phyloP scores from a whole-genome alignment of 306 rosid genomes.

The Cucurbita maxima region DNA sequence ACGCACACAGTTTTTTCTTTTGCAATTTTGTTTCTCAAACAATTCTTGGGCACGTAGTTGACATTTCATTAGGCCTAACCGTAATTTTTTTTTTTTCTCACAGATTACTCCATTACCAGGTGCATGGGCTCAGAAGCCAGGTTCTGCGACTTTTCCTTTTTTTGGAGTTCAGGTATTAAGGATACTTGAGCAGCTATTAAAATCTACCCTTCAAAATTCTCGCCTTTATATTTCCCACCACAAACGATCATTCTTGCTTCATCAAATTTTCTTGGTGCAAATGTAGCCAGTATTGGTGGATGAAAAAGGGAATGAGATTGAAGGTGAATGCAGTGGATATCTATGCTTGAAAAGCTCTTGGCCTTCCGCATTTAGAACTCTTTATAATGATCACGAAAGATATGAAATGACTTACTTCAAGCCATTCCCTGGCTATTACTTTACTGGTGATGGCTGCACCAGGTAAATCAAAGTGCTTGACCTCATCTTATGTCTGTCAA shows the following conservation, averaged over 20 bases:
- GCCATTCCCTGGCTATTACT: constrained; percentile 91
- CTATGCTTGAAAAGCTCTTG: constrained; percentile 76
- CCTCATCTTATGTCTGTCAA: neutral
- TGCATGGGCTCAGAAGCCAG: constrained; percentile 98
- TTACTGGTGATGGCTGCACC: constrained; percentile 95
- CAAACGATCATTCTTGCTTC: constrained; percentile 4
- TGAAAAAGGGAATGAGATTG: constrained; percentile 82
- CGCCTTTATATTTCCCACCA: neutral
- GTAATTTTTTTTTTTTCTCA: constrained; percentile 3
- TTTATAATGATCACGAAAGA: constrained; percentile 92
- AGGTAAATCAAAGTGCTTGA: constrained; percentile 28
- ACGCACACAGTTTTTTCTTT: neutral
- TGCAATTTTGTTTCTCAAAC: neutral
- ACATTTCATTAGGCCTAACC: neutral
- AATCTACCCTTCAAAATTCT: neutral
- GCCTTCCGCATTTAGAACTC: constrained; percentile 99
- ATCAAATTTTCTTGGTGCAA: constrained; percentile 9
- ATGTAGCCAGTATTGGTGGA: constrained; percentile 78
- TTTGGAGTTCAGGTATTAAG: constrained; percentile 82
- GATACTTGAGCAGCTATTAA: neutral
- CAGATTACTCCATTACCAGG: constrained; percentile 97
- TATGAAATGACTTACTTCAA: constrained; percentile 92
- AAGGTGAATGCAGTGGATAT: constrained; percentile 92
- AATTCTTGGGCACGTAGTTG: neutral
- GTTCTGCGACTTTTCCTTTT: constrained; percentile 96